Base-by-base conservation (phyloP, 2,329 filamentous ascomycete species). In the Trichoderma guizhouense region DNA sequence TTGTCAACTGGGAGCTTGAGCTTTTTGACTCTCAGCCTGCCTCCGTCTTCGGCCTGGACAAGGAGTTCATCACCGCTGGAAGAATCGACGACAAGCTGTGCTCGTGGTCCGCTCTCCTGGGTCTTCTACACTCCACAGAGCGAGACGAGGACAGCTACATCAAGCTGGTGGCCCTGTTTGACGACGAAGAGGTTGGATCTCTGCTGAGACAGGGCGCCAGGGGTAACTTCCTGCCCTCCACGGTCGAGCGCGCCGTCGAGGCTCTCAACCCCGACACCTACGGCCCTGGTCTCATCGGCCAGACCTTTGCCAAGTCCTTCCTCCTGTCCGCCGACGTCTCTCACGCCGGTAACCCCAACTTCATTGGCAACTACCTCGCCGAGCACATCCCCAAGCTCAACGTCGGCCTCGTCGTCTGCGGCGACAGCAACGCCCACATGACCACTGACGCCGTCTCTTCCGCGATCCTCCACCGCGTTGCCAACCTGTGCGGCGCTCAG, bases 61-160 rank as follows among this genome's bases (percentile, higher is more conserved):
- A 92, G 80, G 95, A 98, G 77, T 92, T 99, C 80, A 97, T 99
- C 82, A 97, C 95, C 75, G 95, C 93, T 9, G 95, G 95, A 72
- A 92, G 96, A 69, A 96, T 98, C 76, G 96, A 99, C 80, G 96
- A 99, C 84, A 98, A 98, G 85, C 91, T 99, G 61, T 98, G 96
- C 86, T 97, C 93, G 36, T 98, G 94, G 91, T 90, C 94, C 8
- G 95, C 96, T 8, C 87, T 98, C 67, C 91, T 95, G 81, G 95
- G 90, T 4, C 90, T 99, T 0, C 86, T 98, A 32, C 64, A 67
- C 32, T 90, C 91, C 21, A 84, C 88, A 14, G 83, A 86, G 51
- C 85, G 81, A 75, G 84, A 87, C 1, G 80, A 84, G 11, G 88
- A 91, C 73, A 87, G 90, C n/a, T 88, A 91, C 69, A 90, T 98